Conservation (phyloP, 306 rosid genomes). For the Malus sylvestris region DNA sequence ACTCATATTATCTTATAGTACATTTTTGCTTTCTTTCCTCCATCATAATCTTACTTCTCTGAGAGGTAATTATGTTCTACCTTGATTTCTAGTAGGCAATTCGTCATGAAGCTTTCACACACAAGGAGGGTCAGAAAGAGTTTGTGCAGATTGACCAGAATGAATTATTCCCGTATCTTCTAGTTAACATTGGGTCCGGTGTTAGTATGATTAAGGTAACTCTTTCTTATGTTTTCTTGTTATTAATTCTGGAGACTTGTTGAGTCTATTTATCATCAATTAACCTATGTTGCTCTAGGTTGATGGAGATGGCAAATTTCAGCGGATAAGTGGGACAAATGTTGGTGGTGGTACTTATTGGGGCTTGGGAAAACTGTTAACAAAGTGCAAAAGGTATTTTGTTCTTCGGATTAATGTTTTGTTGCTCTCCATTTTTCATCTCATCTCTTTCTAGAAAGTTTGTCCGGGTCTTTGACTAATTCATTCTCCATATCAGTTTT, state of each 20-base stretch:
- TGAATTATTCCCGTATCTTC: constrained; percentile 87
- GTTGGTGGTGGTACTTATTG: constrained; percentile 99
- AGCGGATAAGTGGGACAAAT: constrained; percentile 96
- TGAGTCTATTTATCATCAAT: constrained; percentile 5
- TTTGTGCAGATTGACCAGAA: constrained; percentile 92
- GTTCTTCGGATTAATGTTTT: background rate
- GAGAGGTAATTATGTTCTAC: constrained; percentile 38
- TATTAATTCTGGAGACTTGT: constrained; percentile 15
- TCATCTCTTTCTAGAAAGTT: constrained; percentile 10
- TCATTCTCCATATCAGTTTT: constrained; percentile 49
- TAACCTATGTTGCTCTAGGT: constrained; percentile 43
- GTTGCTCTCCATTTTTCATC: constrained; percentile 5
- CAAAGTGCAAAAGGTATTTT: constrained; percentile 85
- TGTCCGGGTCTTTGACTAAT: constrained; percentile 25
- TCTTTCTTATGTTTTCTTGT: constrained; percentile 4
- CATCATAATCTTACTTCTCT: background rate
- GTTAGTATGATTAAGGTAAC: constrained; percentile 96
- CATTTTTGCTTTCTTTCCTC: background rate
- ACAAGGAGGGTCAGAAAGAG: constrained; percentile 90
- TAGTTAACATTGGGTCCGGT: constrained; percentile 97
- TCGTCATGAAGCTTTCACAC: constrained; percentile 99
- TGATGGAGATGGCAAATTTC: constrained; percentile 94
- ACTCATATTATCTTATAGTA: background rate
- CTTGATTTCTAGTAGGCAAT: constrained; percentile 84
- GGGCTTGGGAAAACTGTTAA: constrained; percentile 93